Percentiles rank a stretch among this genome's conserved stretches.
These are phyloP conservation scores for Pyronema domesticum DNA, from an alignment of 495 filamentous ascomycete genomes.

Conservation along the genomic window DNA sequence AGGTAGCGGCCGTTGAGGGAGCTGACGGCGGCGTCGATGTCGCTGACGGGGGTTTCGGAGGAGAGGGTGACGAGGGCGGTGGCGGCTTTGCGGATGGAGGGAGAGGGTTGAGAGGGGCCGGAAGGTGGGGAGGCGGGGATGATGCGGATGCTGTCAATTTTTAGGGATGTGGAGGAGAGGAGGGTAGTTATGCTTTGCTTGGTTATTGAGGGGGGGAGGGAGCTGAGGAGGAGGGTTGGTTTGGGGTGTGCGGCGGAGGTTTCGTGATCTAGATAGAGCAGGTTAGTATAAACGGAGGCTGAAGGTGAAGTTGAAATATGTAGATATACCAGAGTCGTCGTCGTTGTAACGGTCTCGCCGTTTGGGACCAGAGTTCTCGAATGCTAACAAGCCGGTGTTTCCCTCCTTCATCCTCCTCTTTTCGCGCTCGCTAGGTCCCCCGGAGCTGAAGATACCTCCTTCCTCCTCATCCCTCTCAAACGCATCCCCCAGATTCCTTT, in stretches of 20 bases:
- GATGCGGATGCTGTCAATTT: constrained; percentile 61
- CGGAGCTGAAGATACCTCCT: constrained; percentile 11
- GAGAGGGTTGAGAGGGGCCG: constrained; percentile 17
- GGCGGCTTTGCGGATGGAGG: constrained; percentile 55
- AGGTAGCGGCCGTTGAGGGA: constrained; percentile 70
- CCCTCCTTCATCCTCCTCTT: constrained; percentile 24
- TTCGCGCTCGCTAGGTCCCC: constrained; percentile 16
- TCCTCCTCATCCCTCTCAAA: constrained; percentile 21
- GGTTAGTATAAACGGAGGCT: no score
- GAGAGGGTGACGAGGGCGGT: constrained; percentile 72
- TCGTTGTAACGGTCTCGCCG: constrained; percentile 26
- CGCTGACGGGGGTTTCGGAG: constrained; percentile 64
- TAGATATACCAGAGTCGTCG: constrained; percentile 15
- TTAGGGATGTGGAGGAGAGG: constrained; percentile 42
- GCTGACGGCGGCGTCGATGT: constrained; percentile 69
- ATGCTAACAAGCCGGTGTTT: constrained; percentile 34
- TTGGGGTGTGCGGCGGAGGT: constrained; percentile 49
- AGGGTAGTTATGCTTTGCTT: constrained; percentile 18
- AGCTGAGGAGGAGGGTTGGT: constrained; percentile 63
- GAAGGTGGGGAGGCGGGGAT: constrained; percentile 40
- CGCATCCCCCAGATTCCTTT: constrained; percentile 15
- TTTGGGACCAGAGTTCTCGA: constrained; percentile 37
- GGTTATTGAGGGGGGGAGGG: constrained; percentile 33
- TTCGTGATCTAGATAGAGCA: constrained; percentile 28
- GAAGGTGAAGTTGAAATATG: neutral